Conservation (phyloP, 257 asterid genomes). For the Solanum microdontum region DNA sequence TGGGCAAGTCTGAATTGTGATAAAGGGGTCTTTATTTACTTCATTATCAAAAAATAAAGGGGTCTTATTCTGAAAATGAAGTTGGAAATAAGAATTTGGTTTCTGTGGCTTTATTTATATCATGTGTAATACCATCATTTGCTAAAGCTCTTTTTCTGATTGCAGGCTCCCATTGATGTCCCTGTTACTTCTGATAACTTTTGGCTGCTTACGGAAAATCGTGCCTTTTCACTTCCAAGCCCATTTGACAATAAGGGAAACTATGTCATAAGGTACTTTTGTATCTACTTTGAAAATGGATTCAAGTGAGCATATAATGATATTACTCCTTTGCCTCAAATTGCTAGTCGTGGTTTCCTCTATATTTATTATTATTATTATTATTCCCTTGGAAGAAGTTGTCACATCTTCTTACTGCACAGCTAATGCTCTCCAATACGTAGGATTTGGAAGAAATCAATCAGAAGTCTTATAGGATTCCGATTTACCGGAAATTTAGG, state of each 20-base stretch:
- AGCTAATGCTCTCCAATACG: background rate
- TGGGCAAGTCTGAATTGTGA: background rate
- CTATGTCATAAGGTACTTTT: conserved; percentile 76
- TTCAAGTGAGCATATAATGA: background rate
- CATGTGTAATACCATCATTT: background rate
- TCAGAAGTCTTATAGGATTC: background rate
- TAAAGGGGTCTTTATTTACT: background rate
- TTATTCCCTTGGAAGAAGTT: background rate
- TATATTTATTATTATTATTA: background rate
- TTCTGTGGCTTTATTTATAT: background rate
- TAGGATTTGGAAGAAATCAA: background rate
- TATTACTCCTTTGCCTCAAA: background rate
- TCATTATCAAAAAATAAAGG: no score
- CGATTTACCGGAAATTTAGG: background rate
- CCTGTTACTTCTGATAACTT: conserved; percentile 91
- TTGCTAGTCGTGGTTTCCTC: background rate
- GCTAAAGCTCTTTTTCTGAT: background rate
- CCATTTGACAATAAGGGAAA: conserved; percentile 83
- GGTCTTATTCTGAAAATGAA: background rate
- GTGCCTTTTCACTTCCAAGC: conserved; percentile 65
- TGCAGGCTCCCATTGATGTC: conserved; percentile 82
- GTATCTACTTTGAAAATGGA: background rate
- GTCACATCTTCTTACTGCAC: background rate
- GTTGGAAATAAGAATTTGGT: background rate
- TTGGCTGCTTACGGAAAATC: conserved; percentile 68